phyloP scores from a whole-genome alignment of 257 asterid species.

The Capsicum rhomboideum region DNA sequence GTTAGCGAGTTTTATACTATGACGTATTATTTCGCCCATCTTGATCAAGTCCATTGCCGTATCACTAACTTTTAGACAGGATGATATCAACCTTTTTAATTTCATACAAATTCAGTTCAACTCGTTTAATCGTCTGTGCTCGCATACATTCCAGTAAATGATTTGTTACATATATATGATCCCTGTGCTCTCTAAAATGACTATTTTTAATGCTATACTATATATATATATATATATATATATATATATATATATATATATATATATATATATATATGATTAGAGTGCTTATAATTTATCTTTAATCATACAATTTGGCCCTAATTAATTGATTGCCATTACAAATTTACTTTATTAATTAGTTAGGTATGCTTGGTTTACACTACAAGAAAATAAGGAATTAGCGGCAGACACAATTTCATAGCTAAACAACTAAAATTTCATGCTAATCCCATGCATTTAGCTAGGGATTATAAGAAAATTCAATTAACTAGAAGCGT shows the following conservation, averaged over 20 bases:
- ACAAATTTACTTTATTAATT: background rate
- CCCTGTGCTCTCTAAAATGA: background rate
- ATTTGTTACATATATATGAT: background rate
- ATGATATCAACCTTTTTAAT: background rate
- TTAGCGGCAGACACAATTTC: too few species aligned
- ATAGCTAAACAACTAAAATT: too few species aligned
- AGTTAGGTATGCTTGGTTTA: background rate
- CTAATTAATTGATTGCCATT: background rate
- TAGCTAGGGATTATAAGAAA: too few species aligned
- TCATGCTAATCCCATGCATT: too few species aligned
- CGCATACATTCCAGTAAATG: background rate
- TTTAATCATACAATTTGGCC: background rate
- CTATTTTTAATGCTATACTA: background rate
- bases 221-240: too few species aligned
- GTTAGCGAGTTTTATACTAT: too few species aligned
- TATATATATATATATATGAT: background rate
- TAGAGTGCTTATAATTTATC: background rate
- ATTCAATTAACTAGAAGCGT: too few species aligned
- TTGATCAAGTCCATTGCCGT: background rate
- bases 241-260: too few species aligned
- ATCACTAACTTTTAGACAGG: background rate
- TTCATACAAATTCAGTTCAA: background rate
- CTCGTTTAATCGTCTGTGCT: background rate
- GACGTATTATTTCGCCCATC: background rate
- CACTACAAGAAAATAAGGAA: too few species aligned